Base-by-base conservation (phyloP, 2,329 filamentous ascomycete genomes). In the Clonostachys byssicola region DNA sequence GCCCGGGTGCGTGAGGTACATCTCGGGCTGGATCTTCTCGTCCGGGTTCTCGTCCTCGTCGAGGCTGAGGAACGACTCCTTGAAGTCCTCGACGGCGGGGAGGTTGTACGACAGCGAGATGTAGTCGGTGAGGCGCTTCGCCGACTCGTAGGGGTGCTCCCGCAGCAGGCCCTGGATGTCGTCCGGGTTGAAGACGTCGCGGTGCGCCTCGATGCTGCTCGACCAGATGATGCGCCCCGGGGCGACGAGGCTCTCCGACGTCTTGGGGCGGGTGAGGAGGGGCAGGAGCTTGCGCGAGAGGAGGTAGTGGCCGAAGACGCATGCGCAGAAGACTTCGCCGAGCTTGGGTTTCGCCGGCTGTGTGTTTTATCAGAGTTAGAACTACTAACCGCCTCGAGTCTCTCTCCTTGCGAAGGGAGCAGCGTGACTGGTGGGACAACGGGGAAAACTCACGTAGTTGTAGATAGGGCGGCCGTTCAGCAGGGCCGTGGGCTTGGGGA, bases 281-380 rank as follows among this genome's bases (percentile, higher is more conserved):
- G 89, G 86, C 54, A 87, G 77, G 12, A 97, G 77, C 60, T 86
- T 83, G 64, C 96, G 92, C 14, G 82, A 81, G 20, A 99, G 81
- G 59, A 96, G 71, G 63, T 99, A 97, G 70, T 99, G 94, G 0
- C 94, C 94, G 61, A 99, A 97, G 33, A 96, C 79, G 61, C 97
- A 97, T 44, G 92, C 86, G 62, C 86, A 87, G 63, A 97, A 99
- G 16, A 96, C 83, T 54, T 89, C 78, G 4, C 90, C 92, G 1
- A 99, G 71, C 6, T 73, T 69, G 1, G 86, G 83, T 51, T 65
- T 61, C 4, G 65, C 60, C 13, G 77, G 69, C 60, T 91, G 77
- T 40, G 14, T 12, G 20, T 23, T 5, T 23, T 30, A 30, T 30
- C 8, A 13, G 6, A 6, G 40, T 41, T 41, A 34, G 42, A 34